Percentiles rank a stretch among this genome's conserved stretches.
Evolutionary conservation across 148 eudicot species (phyloP).

Genomic region (Chenopodium suecicum): DNA sequence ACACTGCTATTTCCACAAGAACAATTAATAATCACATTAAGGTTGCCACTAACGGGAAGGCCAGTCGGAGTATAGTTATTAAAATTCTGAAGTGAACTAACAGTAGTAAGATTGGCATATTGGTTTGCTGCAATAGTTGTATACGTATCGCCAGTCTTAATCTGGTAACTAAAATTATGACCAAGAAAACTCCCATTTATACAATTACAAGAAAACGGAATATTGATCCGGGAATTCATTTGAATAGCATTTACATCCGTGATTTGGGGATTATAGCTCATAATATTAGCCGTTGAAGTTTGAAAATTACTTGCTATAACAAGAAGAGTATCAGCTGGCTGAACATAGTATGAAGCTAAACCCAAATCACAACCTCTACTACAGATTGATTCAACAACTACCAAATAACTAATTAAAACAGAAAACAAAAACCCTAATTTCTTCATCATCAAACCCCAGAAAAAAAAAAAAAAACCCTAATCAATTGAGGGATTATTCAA

Average conservation of each 20-base stretch:
- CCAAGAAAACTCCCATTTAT: constrained; percentile 44
- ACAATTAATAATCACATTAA: constrained; percentile 74
- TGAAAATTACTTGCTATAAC: constrained; percentile 28
- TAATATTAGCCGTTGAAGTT: constrained; percentile 20
- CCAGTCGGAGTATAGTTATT: constrained; percentile 37
- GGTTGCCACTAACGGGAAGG: constrained; percentile 31
- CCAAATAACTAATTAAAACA: constrained; percentile 12
- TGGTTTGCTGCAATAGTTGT: constrained; percentile 26
- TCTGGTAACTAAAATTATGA: constrained; percentile 42
- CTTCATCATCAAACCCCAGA: constrained; percentile 13
- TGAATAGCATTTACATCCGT: constrained; percentile 32
- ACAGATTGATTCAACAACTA: constrained; percentile 37
- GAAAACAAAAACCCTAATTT: constrained; percentile 24
- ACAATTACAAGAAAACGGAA: constrained; percentile 76
- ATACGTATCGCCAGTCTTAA: constrained; percentile 45
- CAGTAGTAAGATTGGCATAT: constrained; percentile 61
- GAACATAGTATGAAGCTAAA: constrained; percentile 53
- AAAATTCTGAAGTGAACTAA: constrained; percentile 30
- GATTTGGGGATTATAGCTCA: constrained; percentile 44
- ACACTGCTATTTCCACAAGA: constrained; percentile 72
- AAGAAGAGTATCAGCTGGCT: constrained; percentile 22
- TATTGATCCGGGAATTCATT: constrained; percentile 29
- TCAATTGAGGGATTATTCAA: neutral
- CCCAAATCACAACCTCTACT: constrained; percentile 53
- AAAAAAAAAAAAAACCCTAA: neutral